phyloP scores from a whole-genome alignment of 805 yeast species.

The Pichia paraexigua region DNA sequence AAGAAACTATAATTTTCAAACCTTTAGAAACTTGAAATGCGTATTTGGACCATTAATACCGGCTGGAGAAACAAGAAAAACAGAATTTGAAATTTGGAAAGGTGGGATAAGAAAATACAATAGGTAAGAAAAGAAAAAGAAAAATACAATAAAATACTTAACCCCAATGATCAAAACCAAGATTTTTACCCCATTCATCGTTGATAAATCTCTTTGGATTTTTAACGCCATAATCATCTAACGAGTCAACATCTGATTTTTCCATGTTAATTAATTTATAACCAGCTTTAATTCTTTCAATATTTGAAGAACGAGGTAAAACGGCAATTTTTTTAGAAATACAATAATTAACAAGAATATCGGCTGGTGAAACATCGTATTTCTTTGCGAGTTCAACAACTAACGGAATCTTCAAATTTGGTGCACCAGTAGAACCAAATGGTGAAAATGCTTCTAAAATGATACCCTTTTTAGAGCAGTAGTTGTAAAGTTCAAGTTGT shows the following conservation, averaged over 20 bases:
- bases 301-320: slow-evolving; percentile 65
- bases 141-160: background rate
- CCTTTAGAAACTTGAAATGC: slow-evolving; percentile 22
- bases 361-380: slow-evolving; percentile 45
- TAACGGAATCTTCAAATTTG: slow-evolving; percentile 44
- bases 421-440: slow-evolving; percentile 59
- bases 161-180: slow-evolving; percentile 30
- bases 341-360: slow-evolving; percentile 56
- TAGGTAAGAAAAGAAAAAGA: background rate
- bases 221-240: slow-evolving; percentile 25
- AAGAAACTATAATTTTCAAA: slow-evolving; percentile 26
- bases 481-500: slow-evolving; percentile 34
- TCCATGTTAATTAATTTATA: slow-evolving; percentile 30
- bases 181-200: slow-evolving; percentile 26
- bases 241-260: slow-evolving; percentile 28
- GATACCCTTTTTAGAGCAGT: slow-evolving; percentile 31
- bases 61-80: slow-evolving; percentile 12
- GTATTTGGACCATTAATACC: slow-evolving; percentile 25
- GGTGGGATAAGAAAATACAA: slow-evolving; percentile 26
- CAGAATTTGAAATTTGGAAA: slow-evolving; percentile 30
- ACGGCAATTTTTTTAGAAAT: slow-evolving; percentile 52
- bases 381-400: slow-evolving; percentile 48
- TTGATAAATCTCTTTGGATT: slow-evolving; percentile 27
- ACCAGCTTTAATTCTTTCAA: slow-evolving; percentile 47
- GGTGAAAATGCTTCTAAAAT: slow-evolving; percentile 52